These are phyloP conservation scores for Pichia rugopelliculosa DNA, from an alignment of 805 yeast genomes.

Conservation along the genomic window DNA sequence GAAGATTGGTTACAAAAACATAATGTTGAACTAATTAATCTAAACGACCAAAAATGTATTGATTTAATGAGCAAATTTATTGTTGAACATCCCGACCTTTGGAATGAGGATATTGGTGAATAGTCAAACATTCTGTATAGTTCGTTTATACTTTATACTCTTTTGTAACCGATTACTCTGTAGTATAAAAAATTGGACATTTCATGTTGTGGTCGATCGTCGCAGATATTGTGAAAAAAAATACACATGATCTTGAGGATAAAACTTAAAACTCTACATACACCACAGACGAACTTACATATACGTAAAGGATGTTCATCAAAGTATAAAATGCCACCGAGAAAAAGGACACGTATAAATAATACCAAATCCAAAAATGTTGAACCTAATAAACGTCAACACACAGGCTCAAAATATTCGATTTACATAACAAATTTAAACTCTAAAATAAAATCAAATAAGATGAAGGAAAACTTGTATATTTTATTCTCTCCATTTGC, in stretches of 20 bases:
- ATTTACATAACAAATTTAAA: constrained; percentile 54
- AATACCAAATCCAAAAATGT: background rate
- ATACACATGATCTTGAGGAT: too few relatives aligned
- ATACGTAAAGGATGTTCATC: too few relatives aligned
- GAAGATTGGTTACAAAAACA: constrained; percentile 61
- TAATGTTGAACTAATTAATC: constrained; percentile 67
- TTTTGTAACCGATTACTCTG: too few relatives aligned
- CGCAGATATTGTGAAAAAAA: background rate
- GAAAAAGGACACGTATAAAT: constrained; percentile 7
- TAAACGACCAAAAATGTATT: constrained; percentile 55
- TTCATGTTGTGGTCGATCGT: background rate
- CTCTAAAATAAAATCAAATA: constrained; percentile 40
- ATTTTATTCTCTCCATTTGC: constrained; percentile 57
- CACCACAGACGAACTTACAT: too few relatives aligned
- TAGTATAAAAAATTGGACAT: too few relatives aligned
- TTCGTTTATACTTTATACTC: too few relatives aligned
- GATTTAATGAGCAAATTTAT: constrained; percentile 74
- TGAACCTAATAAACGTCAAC: constrained; percentile 3
- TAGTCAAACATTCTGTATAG: background rate
- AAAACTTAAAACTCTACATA: too few relatives aligned
- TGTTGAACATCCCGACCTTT: constrained; percentile 63
- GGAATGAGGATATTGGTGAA: constrained; percentile 76
- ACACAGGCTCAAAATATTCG: constrained; percentile 29
- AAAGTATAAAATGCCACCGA: constrained; percentile 10
- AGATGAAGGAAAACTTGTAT: constrained; percentile 47